Percentiles rank a stretch among this genome's conserved stretches.
Conservation (phyloP, 1,284 basidiomycete genomes). For the Sporisorium sorghi region DNA sequence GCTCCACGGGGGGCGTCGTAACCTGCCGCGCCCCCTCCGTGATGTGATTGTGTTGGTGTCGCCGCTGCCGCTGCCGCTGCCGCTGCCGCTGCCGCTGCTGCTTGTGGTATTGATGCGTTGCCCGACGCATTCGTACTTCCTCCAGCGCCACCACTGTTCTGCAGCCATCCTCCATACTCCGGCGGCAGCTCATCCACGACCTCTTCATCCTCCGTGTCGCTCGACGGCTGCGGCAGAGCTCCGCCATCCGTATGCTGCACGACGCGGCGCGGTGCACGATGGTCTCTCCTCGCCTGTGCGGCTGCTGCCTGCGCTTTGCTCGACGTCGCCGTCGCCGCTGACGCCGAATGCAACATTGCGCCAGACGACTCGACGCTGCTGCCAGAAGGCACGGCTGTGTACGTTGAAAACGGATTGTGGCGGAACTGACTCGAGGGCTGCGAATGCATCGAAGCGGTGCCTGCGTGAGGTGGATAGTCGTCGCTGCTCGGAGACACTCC, state of each 20-base stretch:
- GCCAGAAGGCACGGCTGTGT: neutral
- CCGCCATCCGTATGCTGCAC: constrained; percentile 52
- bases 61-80: no score
- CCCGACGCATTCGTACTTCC: neutral
- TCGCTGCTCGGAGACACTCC: constrained; percentile 17
- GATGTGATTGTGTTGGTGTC: constrained; percentile 1
- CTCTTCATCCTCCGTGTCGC: constrained; percentile 52
- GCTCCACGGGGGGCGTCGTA: constrained; percentile 3
- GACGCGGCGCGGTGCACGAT: constrained; percentile 21
- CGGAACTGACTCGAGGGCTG: constrained; percentile 27
- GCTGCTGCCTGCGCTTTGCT: constrained; percentile 28
- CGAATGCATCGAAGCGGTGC: constrained; percentile 22
- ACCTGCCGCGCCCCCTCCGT: constrained; percentile 5
- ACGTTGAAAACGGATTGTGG: constrained; percentile 25
- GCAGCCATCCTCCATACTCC: constrained; percentile 53
- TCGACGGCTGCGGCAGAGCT: constrained; percentile 42
- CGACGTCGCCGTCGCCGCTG: constrained; percentile 5
- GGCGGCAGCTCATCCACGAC: constrained; percentile 50
- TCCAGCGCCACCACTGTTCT: constrained; percentile 2
- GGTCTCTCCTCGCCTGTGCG: constrained; percentile 25
- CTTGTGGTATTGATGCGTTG: constrained; percentile 3
- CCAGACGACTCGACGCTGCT: constrained; percentile 1
- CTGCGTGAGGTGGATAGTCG: constrained; percentile 21
- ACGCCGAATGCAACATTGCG: constrained; percentile 19
- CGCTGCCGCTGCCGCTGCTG: no score